Base-by-base conservation (phyloP, 306 rosid species). In the Fragaria vesca region DNA sequence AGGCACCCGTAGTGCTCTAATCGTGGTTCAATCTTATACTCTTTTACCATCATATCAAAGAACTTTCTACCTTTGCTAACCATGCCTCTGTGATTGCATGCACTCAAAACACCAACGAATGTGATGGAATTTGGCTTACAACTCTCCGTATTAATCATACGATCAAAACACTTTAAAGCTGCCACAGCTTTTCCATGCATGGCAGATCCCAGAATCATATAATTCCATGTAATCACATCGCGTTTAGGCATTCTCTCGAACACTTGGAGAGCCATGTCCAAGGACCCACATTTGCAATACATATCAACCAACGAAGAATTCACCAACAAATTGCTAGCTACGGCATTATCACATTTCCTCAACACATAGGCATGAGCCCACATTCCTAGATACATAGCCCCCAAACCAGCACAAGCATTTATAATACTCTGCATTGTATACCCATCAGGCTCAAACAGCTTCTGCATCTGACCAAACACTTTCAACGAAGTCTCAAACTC, bases 1-100 rank as follows among this genome's bases (percentile, higher is more conserved):
- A 94, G 86, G 83, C 98, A 94, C 17, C 98, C 97, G 38, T 90
- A 94, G 72, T 94, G 97, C 89, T 90, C 91, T 66, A 92, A 58
- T 71, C 73, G 34, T 3, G 94, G 93, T 79, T 89, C 88, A 24
- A 89, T 72, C 73, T 85, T 84, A 81, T 84, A 89, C 51, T 88
- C 82, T 0, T 65, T 71, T 45, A 78, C 73, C 98, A 92, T 94
- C 83, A 84, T 55, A 46, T 91, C 80, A 73, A 90, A 90, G 82
- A 84, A 79, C 73, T 58, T 60, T 5, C 82, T 84, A 3, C 98
- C 97, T 48, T 89, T 89, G 5, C 42, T 63, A 69, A 93, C 90
- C 83, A 88, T 82, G 3, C 97, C 98, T 43, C 90, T 66, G 51
- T 89, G 97, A 68, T 89, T 94, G 61, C 94, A 94, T 2, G 97